Conservation (phyloP, 106 monocot genomes). For the Acorus gramineus region DNA sequence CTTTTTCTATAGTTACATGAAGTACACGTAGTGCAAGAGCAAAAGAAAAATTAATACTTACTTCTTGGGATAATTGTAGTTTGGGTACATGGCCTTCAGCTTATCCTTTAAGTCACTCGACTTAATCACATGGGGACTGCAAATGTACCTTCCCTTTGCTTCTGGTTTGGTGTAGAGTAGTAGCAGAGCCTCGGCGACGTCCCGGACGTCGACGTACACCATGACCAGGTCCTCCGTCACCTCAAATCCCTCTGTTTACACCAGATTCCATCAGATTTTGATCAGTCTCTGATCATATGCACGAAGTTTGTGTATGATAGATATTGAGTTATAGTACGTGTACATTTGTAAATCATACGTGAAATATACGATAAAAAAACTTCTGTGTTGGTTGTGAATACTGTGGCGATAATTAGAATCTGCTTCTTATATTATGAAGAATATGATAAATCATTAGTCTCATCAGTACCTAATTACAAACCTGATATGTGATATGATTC, state of each 20-base stretch:
- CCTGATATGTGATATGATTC: too few relatives aligned
- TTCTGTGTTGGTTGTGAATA: too few relatives aligned
- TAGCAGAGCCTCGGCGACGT: constrained; percentile 61
- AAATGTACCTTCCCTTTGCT: constrained; percentile 51
- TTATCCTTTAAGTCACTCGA: constrained; percentile 21
- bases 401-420: too few relatives aligned
- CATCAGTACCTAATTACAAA: too few relatives aligned
- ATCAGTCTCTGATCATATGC: too few relatives aligned
- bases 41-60: constrained; percentile 9
- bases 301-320: too few relatives aligned
- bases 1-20: background rate
- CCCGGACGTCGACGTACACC: constrained; percentile 53
- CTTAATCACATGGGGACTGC: constrained; percentile 14
- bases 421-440: too few relatives aligned
- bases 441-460: too few relatives aligned
- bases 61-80: constrained; percentile 43
- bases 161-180: constrained; percentile 50
- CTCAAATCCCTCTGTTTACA: constrained; percentile 11
- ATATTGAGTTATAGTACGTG: too few relatives aligned
- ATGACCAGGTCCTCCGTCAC: constrained; percentile 10
- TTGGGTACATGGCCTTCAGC: constrained; percentile 48
- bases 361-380: too few relatives aligned
- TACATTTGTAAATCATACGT: too few relatives aligned
- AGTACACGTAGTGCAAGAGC: background rate
- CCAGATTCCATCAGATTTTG: too few relatives aligned